These are phyloP conservation scores for Oryza brachyantha DNA, from an alignment of 176 grass and related monocot species.

Conservation along the genomic window DNA sequence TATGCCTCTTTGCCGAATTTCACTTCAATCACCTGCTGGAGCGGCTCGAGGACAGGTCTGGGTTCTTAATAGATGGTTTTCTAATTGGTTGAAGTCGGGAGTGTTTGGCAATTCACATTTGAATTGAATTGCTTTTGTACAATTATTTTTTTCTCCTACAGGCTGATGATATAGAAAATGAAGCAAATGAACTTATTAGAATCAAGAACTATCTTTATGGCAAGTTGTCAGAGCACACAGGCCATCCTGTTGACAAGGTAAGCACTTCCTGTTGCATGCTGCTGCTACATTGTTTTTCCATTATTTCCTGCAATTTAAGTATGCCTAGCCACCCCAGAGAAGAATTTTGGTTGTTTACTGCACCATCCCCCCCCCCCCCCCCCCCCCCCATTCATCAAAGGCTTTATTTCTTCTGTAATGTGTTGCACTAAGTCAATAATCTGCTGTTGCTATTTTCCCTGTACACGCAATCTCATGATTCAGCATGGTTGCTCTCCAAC, in stretches of 20 bases:
- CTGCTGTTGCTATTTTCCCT: background rate
- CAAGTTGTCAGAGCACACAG: conserved; percentile 81
- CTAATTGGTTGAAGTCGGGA: background rate
- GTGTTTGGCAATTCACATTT: background rate
- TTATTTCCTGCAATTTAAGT: background rate
- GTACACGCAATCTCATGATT: background rate
- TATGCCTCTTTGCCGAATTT: conserved; percentile 74
- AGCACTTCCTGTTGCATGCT: background rate
- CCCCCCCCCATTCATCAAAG: background rate
- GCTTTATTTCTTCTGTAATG: background rate
- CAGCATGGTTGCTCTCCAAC: background rate
- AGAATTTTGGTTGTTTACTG: background rate
- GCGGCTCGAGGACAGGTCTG: conserved; percentile 85
- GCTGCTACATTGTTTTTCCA: background rate
- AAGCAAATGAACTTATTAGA: conserved; percentile 78
- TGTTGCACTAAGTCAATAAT: background rate
- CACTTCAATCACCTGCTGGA: conserved; percentile 87
- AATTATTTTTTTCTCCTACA: background rate
- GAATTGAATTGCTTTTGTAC: conserved; percentile 6
- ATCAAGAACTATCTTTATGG: conserved; percentile 82
- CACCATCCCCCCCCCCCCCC: too few species aligned
- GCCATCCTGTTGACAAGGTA: conserved; percentile 78
- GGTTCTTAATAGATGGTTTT: background rate
- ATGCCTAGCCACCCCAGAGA: background rate
- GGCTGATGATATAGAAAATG: conserved; percentile 86